Percentiles rank a stretch among this genome's conserved stretches.
Evolutionary conservation across 2,329 filamentous ascomycete genomes (phyloP).

Genomic region (Colletotrichum truncatum): DNA sequence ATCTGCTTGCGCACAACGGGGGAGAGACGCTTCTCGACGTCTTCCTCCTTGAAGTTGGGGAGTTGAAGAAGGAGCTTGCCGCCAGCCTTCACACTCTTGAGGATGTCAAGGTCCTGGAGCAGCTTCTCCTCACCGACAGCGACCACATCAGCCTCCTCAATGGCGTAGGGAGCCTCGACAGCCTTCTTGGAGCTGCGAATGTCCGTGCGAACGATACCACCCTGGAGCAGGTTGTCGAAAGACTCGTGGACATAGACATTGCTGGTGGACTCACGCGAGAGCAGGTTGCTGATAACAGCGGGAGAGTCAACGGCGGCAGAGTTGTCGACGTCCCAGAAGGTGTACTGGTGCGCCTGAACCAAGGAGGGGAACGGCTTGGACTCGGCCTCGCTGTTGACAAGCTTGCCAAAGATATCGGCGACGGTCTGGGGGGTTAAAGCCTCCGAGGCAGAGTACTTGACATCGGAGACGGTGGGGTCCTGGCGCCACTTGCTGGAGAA

Average conservation of each 20-base stretch:
- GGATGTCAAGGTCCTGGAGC: conserved; percentile 78
- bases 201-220: conserved; percentile 85
- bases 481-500: conserved; percentile 76
- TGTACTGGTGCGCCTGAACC: conserved; percentile 80
- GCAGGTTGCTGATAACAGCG: conserved; percentile 63
- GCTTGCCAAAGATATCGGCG: conserved; percentile 57
- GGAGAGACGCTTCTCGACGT: conserved; percentile 87
- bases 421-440: conserved; percentile 65
- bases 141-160: conserved; percentile 81
- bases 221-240: conserved; percentile 74
- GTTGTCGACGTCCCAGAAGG: conserved; percentile 91
- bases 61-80: conserved; percentile 81
- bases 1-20: conserved; percentile 75
- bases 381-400: conserved; percentile 60
- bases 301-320: conserved; percentile 74
- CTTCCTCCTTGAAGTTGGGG: conserved; percentile 84
- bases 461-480: conserved; percentile 75
- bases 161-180: conserved; percentile 84
- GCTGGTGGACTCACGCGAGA: conserved; percentile 76
- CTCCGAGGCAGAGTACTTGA: conserved; percentile 85
- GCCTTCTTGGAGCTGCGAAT: conserved; percentile 84
- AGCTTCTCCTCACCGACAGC: conserved; percentile 82
- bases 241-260: conserved; percentile 70
- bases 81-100: conserved; percentile 74
- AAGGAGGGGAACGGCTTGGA: conserved; percentile 50